Evolutionary conservation across 257 asterid genomes (phyloP).

Genomic region (Agastache rugosa): DNA sequence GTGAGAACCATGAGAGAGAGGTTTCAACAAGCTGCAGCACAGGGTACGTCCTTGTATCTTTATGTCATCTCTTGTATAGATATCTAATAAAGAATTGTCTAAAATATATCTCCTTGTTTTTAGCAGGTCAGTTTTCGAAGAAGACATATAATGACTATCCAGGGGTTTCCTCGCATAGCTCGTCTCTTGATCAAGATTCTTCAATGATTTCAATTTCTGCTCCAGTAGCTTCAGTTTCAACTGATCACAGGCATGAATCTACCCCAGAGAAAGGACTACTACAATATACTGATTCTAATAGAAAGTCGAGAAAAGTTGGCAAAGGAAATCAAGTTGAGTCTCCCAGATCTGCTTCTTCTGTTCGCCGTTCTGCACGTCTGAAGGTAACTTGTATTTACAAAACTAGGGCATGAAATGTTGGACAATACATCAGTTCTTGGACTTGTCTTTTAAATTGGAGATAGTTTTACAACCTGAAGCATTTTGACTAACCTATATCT

Average conservation of each 20-base stretch:
- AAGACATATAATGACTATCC: slow-evolving; percentile 37
- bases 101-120: slow-evolving; percentile 19
- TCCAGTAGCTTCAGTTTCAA: slow-evolving; percentile 70
- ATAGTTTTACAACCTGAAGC: background rate
- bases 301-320: slow-evolving; percentile 52
- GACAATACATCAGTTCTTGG: slow-evolving; percentile 11
- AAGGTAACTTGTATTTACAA: slow-evolving; percentile 51
- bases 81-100: background rate
- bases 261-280: slow-evolving; percentile 48
- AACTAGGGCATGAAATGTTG: slow-evolving; percentile 19
- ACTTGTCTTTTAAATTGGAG: background rate
- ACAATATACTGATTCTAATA: slow-evolving; percentile 46
- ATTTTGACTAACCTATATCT: background rate
- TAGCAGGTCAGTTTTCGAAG: slow-evolving; percentile 35
- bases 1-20: slow-evolving; percentile 82
- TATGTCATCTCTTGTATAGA: background rate
- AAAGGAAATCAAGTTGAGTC: slow-evolving; percentile 49
- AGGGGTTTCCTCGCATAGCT: slow-evolving; percentile 50
- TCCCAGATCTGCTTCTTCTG: slow-evolving; percentile 66
- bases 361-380: slow-evolving; percentile 74
- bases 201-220: slow-evolving; percentile 56
- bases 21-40: slow-evolving; percentile 68
- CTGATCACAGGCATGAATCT: slow-evolving; percentile 59
- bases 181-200: slow-evolving; percentile 52
- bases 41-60: slow-evolving; percentile 52